phyloP scores from a whole-genome alignment of 306 rosid species.

The Quercus bicolor region DNA sequence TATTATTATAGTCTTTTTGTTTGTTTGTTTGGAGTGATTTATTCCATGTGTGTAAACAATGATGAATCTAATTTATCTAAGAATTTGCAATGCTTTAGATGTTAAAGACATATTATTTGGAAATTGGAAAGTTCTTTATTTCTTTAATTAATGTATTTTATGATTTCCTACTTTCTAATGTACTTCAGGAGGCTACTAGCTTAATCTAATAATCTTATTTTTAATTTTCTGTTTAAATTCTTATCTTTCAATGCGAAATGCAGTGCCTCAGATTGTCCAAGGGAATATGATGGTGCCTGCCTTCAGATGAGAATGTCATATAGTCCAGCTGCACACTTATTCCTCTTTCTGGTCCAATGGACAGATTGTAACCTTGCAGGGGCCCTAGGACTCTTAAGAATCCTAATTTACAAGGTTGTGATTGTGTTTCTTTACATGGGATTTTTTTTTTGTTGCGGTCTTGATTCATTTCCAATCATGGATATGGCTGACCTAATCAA shows the following conservation, averaged over 20 bases:
- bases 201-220: not conserved
- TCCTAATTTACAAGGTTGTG: slow-evolving; percentile 82
- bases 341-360: slow-evolving; percentile 94
- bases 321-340: slow-evolving; percentile 92
- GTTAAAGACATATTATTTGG: not conserved
- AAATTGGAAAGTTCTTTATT: not conserved
- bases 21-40: not conserved
- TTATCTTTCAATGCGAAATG: slow-evolving; percentile 23
- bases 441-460: not conserved
- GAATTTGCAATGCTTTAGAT: not conserved
- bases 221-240: not conserved
- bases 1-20: too few species aligned
- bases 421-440: not conserved
- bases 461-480: slow-evolving; percentile 18
- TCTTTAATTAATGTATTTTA: not conserved
- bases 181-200: not conserved
- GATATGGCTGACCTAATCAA: slow-evolving; percentile 21
- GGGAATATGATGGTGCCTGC: slow-evolving; percentile 94
- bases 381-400: slow-evolving; percentile 84
- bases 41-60: not conserved
- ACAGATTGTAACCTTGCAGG: slow-evolving; percentile 94
- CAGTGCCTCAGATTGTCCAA: slow-evolving; percentile 84
- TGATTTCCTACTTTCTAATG: not conserved
- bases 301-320: slow-evolving; percentile 99
- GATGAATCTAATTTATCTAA: not conserved